Evolutionary conservation across 106 monocot genomes (phyloP), one percentile per base, ranked within the genome.

Genomic region (Platanthera zijinensis): DNA sequence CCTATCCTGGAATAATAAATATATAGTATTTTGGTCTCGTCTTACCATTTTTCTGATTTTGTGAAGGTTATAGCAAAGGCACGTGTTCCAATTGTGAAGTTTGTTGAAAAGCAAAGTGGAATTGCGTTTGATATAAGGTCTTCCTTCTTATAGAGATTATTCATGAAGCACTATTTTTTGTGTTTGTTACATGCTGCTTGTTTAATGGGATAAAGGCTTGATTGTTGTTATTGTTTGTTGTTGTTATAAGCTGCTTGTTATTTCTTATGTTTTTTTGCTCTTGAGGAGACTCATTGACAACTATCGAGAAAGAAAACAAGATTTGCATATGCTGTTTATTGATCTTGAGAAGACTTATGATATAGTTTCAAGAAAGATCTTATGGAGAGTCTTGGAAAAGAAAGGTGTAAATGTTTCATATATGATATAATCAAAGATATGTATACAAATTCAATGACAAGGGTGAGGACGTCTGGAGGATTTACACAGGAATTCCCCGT

Each of bases 101-200:
- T 96, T 79, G 76, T 96, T 51, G 96, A 96, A 84, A 93, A 81
- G 78, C 75, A 72, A 66, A 96, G 96, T 84, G 89, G 81, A 72
- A 79, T 96, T 83, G 90, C 93, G 66, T 96, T 96, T 85, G 96
- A 96, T 79, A 84, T 93, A 72, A 92, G 95, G 95, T 95, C 51
- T 8, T 22, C 10, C 50, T 67, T 57, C 47, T 8, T 75, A 46
- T 39, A 19, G 7, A 49, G 1, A 19, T 72, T 50, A 19, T 50
- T 69, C 25, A 17, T 32, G 17, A 17, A 70, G 5, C 70, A 48
- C 5, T 15, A 67, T 28, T 70, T 70, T 7, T 70, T 70, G 3
- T 48, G 48, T 25, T 48, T 70, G 48, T 70, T 70, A 7, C 17
- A 48, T 13, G 32, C 8, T 1, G 8, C 10, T 66, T 48, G 32